Percentiles rank a stretch among this genome's conserved stretches.
phyloP scores from a whole-genome alignment of 352 stramenopile genomes.

The Pilasporangium apinafurcum region DNA sequence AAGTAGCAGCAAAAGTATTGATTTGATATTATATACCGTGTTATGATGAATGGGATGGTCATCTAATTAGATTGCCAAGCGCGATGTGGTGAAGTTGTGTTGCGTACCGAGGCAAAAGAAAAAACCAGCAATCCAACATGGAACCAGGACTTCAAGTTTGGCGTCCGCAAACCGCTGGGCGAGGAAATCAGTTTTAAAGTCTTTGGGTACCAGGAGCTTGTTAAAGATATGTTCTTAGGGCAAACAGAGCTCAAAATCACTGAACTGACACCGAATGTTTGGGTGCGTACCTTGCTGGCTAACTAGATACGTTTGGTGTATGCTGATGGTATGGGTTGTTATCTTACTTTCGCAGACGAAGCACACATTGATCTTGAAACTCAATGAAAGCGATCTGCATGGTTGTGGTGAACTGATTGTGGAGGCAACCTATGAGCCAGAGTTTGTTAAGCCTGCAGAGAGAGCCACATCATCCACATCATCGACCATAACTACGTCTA shows the following conservation, averaged over 20 bases:
- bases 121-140: slow-evolving; percentile 44
- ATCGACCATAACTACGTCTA: slow-evolving; percentile 1
- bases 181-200: slow-evolving; percentile 39
- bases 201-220: slow-evolving; percentile 33
- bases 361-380: slow-evolving; percentile 13
- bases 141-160: slow-evolving; percentile 49
- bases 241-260: slow-evolving; percentile 24
- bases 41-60: not conserved
- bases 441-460: slow-evolving; percentile 14
- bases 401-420: slow-evolving; percentile 33
- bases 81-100: slow-evolving; percentile 37
- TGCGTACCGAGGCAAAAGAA: slow-evolving; percentile 32
- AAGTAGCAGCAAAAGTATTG: too few species aligned
- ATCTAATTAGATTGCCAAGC: slow-evolving; percentile 42
- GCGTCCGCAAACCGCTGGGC: slow-evolving; percentile 40
- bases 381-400: slow-evolving; percentile 3
- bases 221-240: slow-evolving; percentile 34
- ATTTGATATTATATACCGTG: not conserved
- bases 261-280: slow-evolving; percentile 22
- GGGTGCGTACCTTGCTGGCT: slow-evolving; percentile 8
- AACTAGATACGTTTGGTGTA: not conserved
- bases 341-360: slow-evolving; percentile 14
- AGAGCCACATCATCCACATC: slow-evolving; percentile 1
- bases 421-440: slow-evolving; percentile 39
- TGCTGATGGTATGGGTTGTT: slow-evolving; percentile 4